Conservation (phyloP, 176 grass and related monocot species). For the Oropetium thomaeum region DNA sequence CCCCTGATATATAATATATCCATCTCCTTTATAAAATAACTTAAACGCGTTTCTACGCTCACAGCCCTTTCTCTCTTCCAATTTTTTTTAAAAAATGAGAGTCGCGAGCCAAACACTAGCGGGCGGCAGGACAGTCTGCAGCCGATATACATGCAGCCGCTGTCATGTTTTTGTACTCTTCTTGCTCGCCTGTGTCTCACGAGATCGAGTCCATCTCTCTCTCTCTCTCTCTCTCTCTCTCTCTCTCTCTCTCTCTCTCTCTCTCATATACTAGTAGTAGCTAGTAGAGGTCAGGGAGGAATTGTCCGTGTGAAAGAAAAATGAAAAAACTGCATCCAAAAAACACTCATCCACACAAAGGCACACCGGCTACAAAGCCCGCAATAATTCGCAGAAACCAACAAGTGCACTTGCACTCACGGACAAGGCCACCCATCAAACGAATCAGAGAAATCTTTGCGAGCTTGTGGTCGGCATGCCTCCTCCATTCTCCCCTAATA, state of each 20-base stretch:
- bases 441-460: slow-evolving; percentile 58
- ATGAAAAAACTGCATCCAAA: slow-evolving; percentile 14
- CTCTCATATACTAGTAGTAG: too few relatives aligned
- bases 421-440: slow-evolving; percentile 54
- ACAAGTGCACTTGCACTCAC: slow-evolving; percentile 42
- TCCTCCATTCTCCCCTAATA: slow-evolving; percentile 37
- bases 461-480: slow-evolving; percentile 72
- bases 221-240: slow-evolving; percentile 4
- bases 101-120: background rate
- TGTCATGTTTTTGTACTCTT: slow-evolving; percentile 51
- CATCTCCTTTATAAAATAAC: background rate
- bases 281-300: background rate
- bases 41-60: slow-evolving; percentile 27
- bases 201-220: slow-evolving; percentile 22
- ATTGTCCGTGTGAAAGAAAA: background rate
- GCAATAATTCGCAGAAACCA: slow-evolving; percentile 58
- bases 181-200: slow-evolving; percentile 33
- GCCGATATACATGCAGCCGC: slow-evolving; percentile 65
- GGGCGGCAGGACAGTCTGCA: slow-evolving; percentile 25
- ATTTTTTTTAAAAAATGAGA: slow-evolving; percentile 28
- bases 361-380: background rate
- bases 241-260: slow-evolving; percentile 1
- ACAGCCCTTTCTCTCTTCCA: background rate
- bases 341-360: slow-evolving; percentile 67
- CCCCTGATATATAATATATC: background rate